Base-by-base conservation (phyloP, 2,329 filamentous ascomycete species). In the Karstenula rhodostoma region DNA sequence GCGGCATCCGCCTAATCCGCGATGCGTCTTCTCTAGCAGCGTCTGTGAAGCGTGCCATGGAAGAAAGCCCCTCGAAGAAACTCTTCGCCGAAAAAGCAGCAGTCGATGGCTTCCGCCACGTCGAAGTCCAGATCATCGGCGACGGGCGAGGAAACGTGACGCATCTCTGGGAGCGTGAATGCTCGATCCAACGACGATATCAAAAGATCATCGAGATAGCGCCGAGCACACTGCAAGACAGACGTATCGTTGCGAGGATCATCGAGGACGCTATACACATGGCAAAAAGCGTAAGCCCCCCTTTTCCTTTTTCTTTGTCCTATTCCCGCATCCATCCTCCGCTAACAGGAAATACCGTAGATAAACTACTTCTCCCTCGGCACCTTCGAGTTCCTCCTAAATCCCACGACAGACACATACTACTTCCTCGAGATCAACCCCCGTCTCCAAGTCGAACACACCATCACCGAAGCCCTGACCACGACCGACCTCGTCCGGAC, bases 361-460 rank as follows among this genome's bases (percentile, higher is more conserved):
- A 82, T 87, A 53, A 74, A 79, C 4, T 89, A 89, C 70, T 77
- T 79, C 50, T 88, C 85, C 0, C 77, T 89, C 0, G 88, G 87
- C 9, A 90, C 87, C 0, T 89, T 89, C 63, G 88, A 90, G 69
- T 90, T 89, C 59, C 78, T 90, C 0, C 80, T 88, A 13, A 85
- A 84, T 58, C 81, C 83, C 12, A 60, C 73, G 0, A 81, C 75
- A 0, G 70, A 71, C 1, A 81, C 85, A 25, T 86, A 83, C 70
- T 88, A 83, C 73, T 88, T 89, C 65, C 73, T 89, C 6, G 86
- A 89, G 67, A 81, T 88, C 63, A 89, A 89, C 57, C 86, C 86
- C 0, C 79, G 86, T 2, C 71, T 88, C 2, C 86, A 88, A 67
- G 86, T 89, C 42, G 86, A 89, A 64, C 86, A 88, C 67, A 88